Evolutionary conservation across 495 filamentous ascomycete genomes (phyloP), one percentile per base, ranked within the genome.

Genomic region (Hypoxylon crocopeplum): DNA sequence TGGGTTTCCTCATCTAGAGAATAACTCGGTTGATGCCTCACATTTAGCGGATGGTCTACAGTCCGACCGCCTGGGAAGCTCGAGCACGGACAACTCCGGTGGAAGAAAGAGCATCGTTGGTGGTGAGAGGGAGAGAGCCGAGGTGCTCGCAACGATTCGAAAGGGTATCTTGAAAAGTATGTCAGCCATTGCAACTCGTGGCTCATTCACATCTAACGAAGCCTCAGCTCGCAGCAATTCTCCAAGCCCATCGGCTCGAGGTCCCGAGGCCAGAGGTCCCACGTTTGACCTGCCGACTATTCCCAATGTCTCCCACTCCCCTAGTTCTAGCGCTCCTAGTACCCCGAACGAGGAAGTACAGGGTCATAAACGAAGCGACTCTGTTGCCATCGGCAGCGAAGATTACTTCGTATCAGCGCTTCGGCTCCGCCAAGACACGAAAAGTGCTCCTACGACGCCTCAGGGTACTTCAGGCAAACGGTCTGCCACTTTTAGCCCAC

Each of bases 91-190:
- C 34, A 85, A 84, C 48, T 82, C 82, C n/a, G 64, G 74, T 12
- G 73, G 85, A 27, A 82, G 92, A 62, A 91, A 88, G 76, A 98
- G 91, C 77, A 92, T 98, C 64, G 81, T 96, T 42, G 93, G 92
- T 27, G 89, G 91, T 24, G 94, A 98, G 47, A 86, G 80, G 68
- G 94, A 98, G 68, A 86, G 94, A 44, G 91, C 92, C 1, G 93
- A 97, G 67, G 88, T 96, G 13, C 81, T 97, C 33, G 90, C 92
- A 13, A 88, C 91, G 7, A 87, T 98, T 12, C 89, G 88, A 60
- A 96, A 93, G 72, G 93, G 94, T 13, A 99, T 99, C 37, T 72
- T 99, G 36, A 99, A 99, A 72, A 89, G 93, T 94, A 81, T 59
- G 90, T 80, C 25, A 8, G n/a, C 17, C 30, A 1, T 55, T 12